Base-by-base conservation (phyloP, 352 stramenopile species). In the Globisporangium megalacanthum region DNA sequence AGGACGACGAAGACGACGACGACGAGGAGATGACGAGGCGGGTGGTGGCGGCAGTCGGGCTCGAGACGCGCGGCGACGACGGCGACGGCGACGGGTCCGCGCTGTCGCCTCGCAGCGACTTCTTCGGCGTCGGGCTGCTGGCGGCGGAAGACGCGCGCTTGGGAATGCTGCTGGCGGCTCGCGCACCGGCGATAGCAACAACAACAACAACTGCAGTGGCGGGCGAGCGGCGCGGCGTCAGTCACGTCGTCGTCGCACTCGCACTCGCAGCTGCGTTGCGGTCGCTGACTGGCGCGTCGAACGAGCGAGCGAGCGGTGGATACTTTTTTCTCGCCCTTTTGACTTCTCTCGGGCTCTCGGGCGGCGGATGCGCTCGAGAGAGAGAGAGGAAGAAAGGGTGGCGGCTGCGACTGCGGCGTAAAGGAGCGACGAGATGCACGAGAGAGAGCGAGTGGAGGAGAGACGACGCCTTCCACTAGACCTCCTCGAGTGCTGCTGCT, bases 321-420 rank as follows among this genome's bases (percentile, higher is more conserved):
- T 58, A 60, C 57, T 56, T 59, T 68, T 56, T 42, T 33, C 55
- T 67, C 58, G 68, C 37, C 56, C 72, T 66, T 49, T 50, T 66
- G 57, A 50, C 52, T 45, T 10, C 20, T 10, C 20, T 50, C 6
- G 11, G 15, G 6, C 46, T 50, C 46, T n/a, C 15, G 15, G 19
- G 25, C 25, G 25, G 25, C 4, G 25, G 25, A 29, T 2, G 19
- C 17, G 41, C 41, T 19, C 42, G 42, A 29, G n/a, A 48, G 42
- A 48, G 42, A 48, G 25, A 29, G 25, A 29, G 25, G 25, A 29
- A 29, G 25, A 29, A 29, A 29, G 25, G 25, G 25, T 4, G 25
- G 25, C 25, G 25, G 25, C 25, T 29, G 25, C 25, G 25, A 29
- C 25, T 29, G 25, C 25, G 25, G 25, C 25, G 25, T 29, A 29